phyloP scores from a whole-genome alignment of 352 stramenopile species.

The Pythium insidiosum region DNA sequence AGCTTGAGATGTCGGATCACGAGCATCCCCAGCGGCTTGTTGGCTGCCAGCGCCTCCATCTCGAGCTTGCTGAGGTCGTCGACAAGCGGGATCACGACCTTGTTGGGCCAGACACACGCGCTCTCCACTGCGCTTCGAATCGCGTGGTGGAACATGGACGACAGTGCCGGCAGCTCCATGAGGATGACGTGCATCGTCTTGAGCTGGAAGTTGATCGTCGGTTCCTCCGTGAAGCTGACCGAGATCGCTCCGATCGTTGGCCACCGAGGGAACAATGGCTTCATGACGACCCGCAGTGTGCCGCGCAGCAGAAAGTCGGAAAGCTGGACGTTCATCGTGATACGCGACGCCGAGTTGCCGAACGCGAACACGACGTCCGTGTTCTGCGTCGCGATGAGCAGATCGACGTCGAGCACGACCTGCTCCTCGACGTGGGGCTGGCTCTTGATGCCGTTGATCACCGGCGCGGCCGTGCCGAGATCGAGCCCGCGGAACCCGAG shows the following conservation, averaged over 20 bases:
- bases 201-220: conserved; percentile 35
- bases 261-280: conserved; percentile 38
- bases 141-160: conserved; percentile 28
- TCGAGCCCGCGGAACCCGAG: conserved; percentile 30
- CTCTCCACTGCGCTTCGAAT: conserved; percentile 27
- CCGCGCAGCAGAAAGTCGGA: conserved; percentile 34
- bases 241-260: conserved; percentile 28
- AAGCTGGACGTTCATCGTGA: conserved; percentile 29
- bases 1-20: conserved; percentile 25
- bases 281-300: conserved; percentile 31
- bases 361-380: conserved; percentile 36
- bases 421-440: conserved; percentile 31
- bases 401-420: conserved; percentile 32
- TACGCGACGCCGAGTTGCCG: conserved; percentile 20
- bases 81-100: conserved; percentile 33
- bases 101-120: conserved; percentile 31
- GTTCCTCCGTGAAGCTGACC: conserved; percentile 34
- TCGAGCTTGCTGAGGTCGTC: conserved; percentile 37
- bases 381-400: conserved; percentile 34
- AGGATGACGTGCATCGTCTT: conserved; percentile 32
- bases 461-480: conserved; percentile 26
- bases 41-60: conserved; percentile 27
- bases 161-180: conserved; percentile 35
- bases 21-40: conserved; percentile 33
- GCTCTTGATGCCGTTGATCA: conserved; percentile 37